Evolutionary conservation across 352 stramenopile species (phyloP), one percentile per base, ranked within the genome.

Genomic region (Phytophthora melonis): DNA sequence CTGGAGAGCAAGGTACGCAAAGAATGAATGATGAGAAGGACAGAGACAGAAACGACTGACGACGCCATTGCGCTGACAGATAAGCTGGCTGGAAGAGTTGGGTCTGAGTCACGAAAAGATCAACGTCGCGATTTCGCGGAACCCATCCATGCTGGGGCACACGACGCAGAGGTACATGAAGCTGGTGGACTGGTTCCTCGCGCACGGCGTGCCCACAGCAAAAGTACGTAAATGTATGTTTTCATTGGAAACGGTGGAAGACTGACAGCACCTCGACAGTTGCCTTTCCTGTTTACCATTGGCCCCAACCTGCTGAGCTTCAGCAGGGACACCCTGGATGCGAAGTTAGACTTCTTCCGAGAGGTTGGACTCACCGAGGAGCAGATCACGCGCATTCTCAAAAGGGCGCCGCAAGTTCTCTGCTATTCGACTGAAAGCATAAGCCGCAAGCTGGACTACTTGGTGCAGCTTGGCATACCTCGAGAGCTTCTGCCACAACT

Each of bases 81-180:
- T 70, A 21, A 13, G 39, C n/a, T 70, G 54, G 53, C 41, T 70
- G 18, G 13, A 19, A 5, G n/a, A 63, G 2, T 16, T 70, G 8
- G 63, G 63, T 10, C 53, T 70, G 9, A 64, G 63, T 30, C 27
- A 70, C 41, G 53, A 57, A 1, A 62, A 68, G 19, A 62, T 68
- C 52, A 68, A 68, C 55, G 25, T 11, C 18, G 47, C 45, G 9
- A 68, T 68, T 25, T 16, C 62, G 36, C 50, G 39, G 3, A 25
- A 19, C 45, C 62, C 62, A 16, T 62, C 39, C 52, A 62, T 68
- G 2, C 30, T 68, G 50, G 62, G 52, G 3, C 61, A 45, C 18
- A 49, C 62, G 18, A 57, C 58, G 32, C 27, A 56, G 25, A 70
- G 63, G 30, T 63, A 64, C 47, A 41, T 58, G 34, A 43, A 54